These are phyloP conservation scores for Xylaria grammica DNA, from an alignment of 495 filamentous ascomycete species.

Conservation along the genomic window DNA sequence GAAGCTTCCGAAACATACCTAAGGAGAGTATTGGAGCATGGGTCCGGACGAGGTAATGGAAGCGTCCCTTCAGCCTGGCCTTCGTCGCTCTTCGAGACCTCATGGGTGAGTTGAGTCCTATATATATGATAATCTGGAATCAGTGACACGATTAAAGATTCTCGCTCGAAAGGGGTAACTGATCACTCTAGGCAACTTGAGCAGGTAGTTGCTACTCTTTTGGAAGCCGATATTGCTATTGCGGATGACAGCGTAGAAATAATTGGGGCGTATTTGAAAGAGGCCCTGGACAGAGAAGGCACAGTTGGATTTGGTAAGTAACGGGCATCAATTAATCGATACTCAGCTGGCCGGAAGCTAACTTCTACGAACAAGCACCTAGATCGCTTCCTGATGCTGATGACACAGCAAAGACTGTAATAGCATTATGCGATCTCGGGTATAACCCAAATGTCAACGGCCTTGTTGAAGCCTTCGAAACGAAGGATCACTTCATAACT, in stretches of 20 bases:
- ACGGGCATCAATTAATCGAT: not conserved
- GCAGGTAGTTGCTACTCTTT: not conserved
- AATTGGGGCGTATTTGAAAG: constrained; percentile 25
- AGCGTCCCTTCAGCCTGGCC: constrained; percentile 42
- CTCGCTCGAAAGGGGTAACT: not conserved
- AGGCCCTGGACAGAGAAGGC: constrained; percentile 3
- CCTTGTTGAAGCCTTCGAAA: constrained; percentile 37
- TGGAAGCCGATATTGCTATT: not conserved
- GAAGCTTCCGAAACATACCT: constrained; percentile 44
- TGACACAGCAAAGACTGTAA: constrained; percentile 50
- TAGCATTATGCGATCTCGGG: constrained; percentile 30
- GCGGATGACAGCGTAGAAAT: not conserved
- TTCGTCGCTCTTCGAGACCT: constrained; percentile 44
- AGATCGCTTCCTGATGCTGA: constrained; percentile 49
- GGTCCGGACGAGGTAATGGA: constrained; percentile 27
- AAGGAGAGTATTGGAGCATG: constrained; percentile 1
- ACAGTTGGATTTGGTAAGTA: constrained; percentile 26
- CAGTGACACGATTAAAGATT: not conserved
- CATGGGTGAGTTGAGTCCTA: constrained; percentile 33
- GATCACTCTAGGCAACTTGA: not conserved
- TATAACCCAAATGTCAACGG: not conserved
- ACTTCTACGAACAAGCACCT: constrained; percentile 6
- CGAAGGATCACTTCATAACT: constrained; percentile 40
- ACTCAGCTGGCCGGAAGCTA: constrained; percentile 1
- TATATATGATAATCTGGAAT: not conserved